phyloP scores from a whole-genome alignment of 805 yeast species.

The Osmozyma mogii region DNA sequence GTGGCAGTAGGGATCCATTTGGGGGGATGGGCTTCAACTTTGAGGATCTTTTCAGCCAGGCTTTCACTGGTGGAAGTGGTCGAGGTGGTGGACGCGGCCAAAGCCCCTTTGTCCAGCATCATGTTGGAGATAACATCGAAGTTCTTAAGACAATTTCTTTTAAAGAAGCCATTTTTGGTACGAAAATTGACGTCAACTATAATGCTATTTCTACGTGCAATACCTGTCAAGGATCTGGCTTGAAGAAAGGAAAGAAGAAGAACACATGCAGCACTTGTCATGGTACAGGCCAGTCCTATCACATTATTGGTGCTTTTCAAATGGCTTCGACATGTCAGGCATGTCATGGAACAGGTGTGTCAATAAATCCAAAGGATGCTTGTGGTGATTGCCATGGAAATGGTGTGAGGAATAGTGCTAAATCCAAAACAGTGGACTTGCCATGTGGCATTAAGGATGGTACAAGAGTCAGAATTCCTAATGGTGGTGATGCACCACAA shows the following conservation, averaged over 20 bases:
- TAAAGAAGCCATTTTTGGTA: conserved; percentile 84
- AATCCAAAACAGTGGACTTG: conserved; percentile 71
- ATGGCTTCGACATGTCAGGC: conserved; percentile 88
- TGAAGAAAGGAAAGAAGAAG: conserved; percentile 68
- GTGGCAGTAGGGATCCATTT: conserved; percentile 22
- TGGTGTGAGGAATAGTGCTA: conserved; percentile 65
- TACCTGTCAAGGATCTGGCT: conserved; percentile 79
- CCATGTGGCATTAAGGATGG: conserved; percentile 91
- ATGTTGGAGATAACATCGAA: conserved; percentile 84
- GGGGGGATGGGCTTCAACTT: conserved; percentile 39
- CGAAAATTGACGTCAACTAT: conserved; percentile 56
- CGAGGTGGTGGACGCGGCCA: conserved; percentile 32
- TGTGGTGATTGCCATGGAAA: conserved; percentile 83
- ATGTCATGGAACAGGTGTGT: conserved; percentile 87
- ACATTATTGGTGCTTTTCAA: conserved; percentile 87
- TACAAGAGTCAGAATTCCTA: conserved; percentile 71
- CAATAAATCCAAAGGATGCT: conserved; percentile 55
- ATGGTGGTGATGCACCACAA: conserved; percentile 84
- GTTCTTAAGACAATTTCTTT: conserved; percentile 65
- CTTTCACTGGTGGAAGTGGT: conserved; percentile 37
- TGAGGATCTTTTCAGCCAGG: conserved; percentile 40
- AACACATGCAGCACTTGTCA: conserved; percentile 80
- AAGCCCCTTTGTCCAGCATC: conserved; percentile 58
- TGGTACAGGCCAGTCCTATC: conserved; percentile 89
- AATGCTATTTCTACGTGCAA: conserved; percentile 68